phyloP scores from a whole-genome alignment of 2,329 filamentous ascomycete species.

The Talaromyces sp. region DNA sequence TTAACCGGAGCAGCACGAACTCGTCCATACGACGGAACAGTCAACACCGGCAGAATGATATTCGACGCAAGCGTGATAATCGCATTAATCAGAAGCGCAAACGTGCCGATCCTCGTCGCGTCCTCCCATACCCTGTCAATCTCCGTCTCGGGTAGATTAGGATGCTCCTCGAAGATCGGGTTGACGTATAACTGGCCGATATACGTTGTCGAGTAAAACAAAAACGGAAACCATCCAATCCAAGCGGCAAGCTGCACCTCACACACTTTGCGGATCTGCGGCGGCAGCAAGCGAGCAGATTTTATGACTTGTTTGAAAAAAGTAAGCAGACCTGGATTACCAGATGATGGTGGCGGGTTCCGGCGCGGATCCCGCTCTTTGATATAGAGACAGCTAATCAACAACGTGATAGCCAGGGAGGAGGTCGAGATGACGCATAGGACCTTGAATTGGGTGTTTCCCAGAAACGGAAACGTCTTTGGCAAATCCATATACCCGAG shows the following conservation, averaged over 20 bases:
- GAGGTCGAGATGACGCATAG: constrained; percentile 81
- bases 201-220: constrained; percentile 94
- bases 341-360: constrained; percentile 57
- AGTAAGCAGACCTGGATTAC: constrained; percentile 61
- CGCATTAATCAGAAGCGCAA: constrained; percentile 83
- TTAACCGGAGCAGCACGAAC: constrained; percentile 8
- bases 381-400: constrained; percentile 64
- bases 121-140: constrained; percentile 76
- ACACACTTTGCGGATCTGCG: constrained; percentile 77
- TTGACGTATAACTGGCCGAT: constrained; percentile 90
- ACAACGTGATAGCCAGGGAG: constrained; percentile 62
- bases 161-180: constrained; percentile 70
- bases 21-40: constrained; percentile 67
- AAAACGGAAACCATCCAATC: constrained; percentile 92
- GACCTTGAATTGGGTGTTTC: constrained; percentile 86
- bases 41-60: constrained; percentile 76
- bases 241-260: constrained; percentile 79
- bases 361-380: constrained; percentile 74
- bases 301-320: constrained; percentile 77
- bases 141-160: constrained; percentile 68
- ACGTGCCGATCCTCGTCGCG: constrained; percentile 80
- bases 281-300: constrained; percentile 72
- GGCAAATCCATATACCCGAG: constrained; percentile 81
- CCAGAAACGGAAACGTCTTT: constrained; percentile 69
- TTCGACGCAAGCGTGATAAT: constrained; percentile 78